phyloP scores from a whole-genome alignment of 371 early-diverging fungal species.

The Dichotomocladium elegans region DNA sequence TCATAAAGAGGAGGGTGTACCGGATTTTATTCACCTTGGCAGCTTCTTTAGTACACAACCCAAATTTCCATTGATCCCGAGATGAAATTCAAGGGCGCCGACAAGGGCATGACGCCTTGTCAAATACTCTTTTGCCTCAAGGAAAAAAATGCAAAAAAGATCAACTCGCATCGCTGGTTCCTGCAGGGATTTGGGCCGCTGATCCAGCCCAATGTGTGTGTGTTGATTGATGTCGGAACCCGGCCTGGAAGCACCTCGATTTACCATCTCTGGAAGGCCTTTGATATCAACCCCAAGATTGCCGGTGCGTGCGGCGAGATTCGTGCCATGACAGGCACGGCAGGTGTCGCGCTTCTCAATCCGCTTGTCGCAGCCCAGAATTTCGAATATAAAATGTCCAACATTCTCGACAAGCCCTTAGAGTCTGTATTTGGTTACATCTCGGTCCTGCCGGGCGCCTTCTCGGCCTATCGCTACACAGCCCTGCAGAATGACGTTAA shows the following conservation, averaged over 20 bases:
- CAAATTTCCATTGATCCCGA: conserved; percentile 77
- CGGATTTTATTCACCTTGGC: no score
- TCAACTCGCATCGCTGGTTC: conserved; percentile 98
- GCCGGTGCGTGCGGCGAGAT: conserved; percentile 98
- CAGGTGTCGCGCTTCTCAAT: conserved; percentile 67
- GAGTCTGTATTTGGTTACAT: conserved; percentile 97
- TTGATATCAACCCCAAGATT: conserved; percentile 79
- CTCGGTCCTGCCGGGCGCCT: conserved; percentile 95
- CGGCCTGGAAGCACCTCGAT: conserved; percentile 83
- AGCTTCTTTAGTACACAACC: conserved; percentile 71
- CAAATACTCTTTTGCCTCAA: conserved; percentile 93
- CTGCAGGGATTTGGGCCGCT: conserved; percentile 91
- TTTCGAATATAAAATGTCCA: conserved; percentile 91
- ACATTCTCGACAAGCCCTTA: conserved; percentile 95
- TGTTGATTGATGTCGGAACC: conserved; percentile 93
- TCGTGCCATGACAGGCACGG: conserved; percentile 79
- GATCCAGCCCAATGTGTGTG: conserved; percentile 86
- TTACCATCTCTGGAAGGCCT: conserved; percentile 92
- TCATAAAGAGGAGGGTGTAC: background rate
- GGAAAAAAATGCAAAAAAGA: conserved; percentile 88
- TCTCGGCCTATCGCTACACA: conserved; percentile 90
- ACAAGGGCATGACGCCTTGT: conserved; percentile 78
- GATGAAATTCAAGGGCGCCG: conserved; percentile 71
- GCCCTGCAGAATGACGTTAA: conserved; percentile 75
- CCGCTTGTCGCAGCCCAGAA: conserved; percentile 90